Percentiles rank a stretch among this genome's conserved stretches.
These are phyloP conservation scores for Jaapia argillacea DNA, from an alignment of 768 basidiomycete genomes.

Conservation along the genomic window DNA sequence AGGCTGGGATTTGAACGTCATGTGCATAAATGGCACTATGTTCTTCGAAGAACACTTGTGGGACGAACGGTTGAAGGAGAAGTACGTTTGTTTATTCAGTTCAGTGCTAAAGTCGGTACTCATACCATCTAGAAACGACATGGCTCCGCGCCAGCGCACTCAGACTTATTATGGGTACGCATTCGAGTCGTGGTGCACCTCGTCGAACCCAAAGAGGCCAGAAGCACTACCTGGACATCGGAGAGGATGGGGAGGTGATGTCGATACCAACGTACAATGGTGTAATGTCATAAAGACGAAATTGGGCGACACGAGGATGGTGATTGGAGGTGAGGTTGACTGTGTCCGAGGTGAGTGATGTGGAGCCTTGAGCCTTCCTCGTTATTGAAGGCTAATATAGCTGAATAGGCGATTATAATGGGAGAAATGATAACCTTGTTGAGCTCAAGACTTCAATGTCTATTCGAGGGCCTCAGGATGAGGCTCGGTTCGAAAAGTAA, in stretches of 20 bases:
- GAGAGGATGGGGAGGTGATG: conserved; percentile 66
- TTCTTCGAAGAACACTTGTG: conserved; percentile 68
- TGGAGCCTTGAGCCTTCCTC: background rate
- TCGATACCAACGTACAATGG: conserved; percentile 87
- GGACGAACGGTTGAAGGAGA: conserved; percentile 48
- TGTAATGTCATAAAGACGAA: conserved; percentile 85
- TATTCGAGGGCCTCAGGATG: conserved; percentile 56
- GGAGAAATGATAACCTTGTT: conserved; percentile 59
- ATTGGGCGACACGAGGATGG: conserved; percentile 55
- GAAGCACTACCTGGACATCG: conserved; percentile 11
- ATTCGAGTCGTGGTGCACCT: conserved; percentile 83
- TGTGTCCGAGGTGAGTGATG: conserved; percentile 59
- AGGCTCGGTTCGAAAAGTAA: conserved; percentile 73
- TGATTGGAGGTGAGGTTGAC: conserved; percentile 89
- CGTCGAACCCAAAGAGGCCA: conserved; percentile 13
- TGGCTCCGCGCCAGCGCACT: conserved; percentile 50
- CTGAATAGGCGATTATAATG: conserved; percentile 44
- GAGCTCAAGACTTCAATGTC: conserved; percentile 81
- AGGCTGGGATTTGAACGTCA: conserved; percentile 74
- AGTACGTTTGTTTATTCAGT: conserved; percentile 49
- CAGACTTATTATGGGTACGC: conserved; percentile 81
- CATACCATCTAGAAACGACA: conserved; percentile 46
- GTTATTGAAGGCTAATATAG: background rate
- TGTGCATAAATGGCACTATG: conserved; percentile 58
- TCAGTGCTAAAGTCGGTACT: no score